Base-by-base conservation (phyloP, 2,329 filamentous ascomycete species). In the Colletotrichum paranaense region DNA sequence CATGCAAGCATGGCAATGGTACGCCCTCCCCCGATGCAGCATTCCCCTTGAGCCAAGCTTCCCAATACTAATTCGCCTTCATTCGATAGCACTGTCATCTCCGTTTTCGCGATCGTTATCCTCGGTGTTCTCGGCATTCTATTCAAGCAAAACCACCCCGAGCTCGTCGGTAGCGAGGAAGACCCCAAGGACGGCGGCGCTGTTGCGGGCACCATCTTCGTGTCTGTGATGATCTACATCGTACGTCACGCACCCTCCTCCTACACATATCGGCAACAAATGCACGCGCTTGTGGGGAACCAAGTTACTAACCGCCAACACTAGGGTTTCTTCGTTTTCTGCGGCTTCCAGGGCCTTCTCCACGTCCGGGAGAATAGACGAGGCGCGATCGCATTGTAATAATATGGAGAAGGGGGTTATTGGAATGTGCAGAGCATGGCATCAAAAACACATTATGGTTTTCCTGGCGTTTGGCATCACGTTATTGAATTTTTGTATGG, bases 1-100 rank as follows among this genome's bases (percentile, higher is more conserved):
- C 77, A 90, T 95, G 86, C 95, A 97, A 86, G 96, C 95, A 80
- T 98, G 95, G 95, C 94, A 92, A 87, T 98, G 95, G 95, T 98
- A 88, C 81, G 91, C 83, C 72, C 22, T 52, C n/a, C 46, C 52
- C 16, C 16, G 42, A 46, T n/a, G 24, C 12, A 64, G 49, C 53
- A 55, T 26, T 19, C 28, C 57, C 35, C 28, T 16, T 22, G 6
- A 14, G n/a, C 26, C 14, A 38, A 46, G 30, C 53, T 46, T 22
- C 19, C 46, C 14, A 58, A 64, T 59, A 24, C 71, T 69, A 32
- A 63, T 24, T 24, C 24, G 56, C 35, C 38, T 32, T 5, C 28
- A 9, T 24, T 11, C 38, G 49, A n/a, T 77, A 98, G 96, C 88
- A 93, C 92, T 81, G 85, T 95, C 85, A 83, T 94, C 82, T 89